Base-by-base conservation (phyloP, 2,329 filamentous ascomycete species). In the Blumeriella jaapii region DNA sequence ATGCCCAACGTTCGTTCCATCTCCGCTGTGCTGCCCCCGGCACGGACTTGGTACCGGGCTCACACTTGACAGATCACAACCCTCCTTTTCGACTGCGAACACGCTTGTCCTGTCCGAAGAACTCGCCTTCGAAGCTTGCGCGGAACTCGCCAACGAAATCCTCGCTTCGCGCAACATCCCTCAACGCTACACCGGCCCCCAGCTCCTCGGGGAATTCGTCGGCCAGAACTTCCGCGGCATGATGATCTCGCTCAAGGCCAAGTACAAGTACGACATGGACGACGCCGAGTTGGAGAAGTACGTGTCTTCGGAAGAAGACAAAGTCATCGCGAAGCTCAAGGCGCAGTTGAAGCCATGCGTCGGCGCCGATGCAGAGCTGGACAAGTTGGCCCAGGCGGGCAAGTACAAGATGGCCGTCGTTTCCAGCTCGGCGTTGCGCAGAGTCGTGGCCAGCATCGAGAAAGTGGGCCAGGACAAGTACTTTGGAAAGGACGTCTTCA, bases 171-270 rank as follows among this genome's bases (percentile, higher is more conserved):
- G 79, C 54, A 63, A 68, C 51, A 66, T 84, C 41, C 48, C 59
- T 18, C 67, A 74, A 50, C 74, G 71, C 56, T 94, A 93, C 67
- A 86, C 82, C 3, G 81, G 81, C 54, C 72, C 78, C 30, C 69
- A 75, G 41, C 77, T 94, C 45, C 82, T 93, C 62, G 65, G 69
- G 50, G 82, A 93, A 63, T 94, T 93, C 54, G 84, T 94, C 50
- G 86, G 87, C 52, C 81, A 91, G 59, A 93, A 93, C 71, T 94
- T 93, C 71, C 83, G 85, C 49, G 83, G 84, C 61, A 93, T 93
- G 83, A 78, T 93, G 62, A 61, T 66, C 40, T 75, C 74, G 42
- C 74, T 94, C 42, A 77, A 86, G 60, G 64, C 74, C 59, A 79
- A 82, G 60, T 77, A 83, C 67, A 67, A 69, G 60, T 89, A 93